These are phyloP conservation scores for Phoma herbarum DNA, from an alignment of 2,329 filamentous ascomycete species.

Conservation along the genomic window DNA sequence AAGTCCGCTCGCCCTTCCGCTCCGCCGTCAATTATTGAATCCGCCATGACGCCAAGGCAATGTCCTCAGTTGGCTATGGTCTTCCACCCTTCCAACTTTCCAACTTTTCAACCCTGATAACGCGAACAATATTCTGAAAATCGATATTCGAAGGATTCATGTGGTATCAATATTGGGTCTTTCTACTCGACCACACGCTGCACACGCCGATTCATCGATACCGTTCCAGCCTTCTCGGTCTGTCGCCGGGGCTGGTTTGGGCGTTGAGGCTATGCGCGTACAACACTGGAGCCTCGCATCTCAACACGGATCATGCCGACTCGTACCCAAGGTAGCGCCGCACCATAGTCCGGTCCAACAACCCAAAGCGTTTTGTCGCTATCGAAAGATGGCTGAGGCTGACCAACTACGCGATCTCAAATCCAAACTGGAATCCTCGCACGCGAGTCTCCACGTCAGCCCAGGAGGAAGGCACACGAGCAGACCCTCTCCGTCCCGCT, in stretches of 20 bases:
- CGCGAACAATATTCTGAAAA: neutral
- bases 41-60: constrained; percentile 14
- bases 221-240: neutral
- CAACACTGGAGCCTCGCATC: constrained; percentile 19
- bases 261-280: constrained; percentile 16
- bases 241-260: constrained; percentile 13
- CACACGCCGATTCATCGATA: constrained; percentile 9
- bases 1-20: constrained; percentile 21
- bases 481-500: constrained; percentile 29
- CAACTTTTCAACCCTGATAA: neutral
- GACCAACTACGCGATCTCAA: constrained; percentile 15
- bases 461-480: constrained; percentile 33
- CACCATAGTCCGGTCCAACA: constrained; percentile 17
- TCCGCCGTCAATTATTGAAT: constrained; percentile 8
- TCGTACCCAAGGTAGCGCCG: constrained; percentile 14
- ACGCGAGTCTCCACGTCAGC: constrained; percentile 32
- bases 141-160: neutral
- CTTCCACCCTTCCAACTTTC: neutral
- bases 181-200: constrained; percentile 11
- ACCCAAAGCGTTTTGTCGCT: constrained; percentile 15
- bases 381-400: constrained; percentile 22
- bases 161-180: constrained; percentile 8
- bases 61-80: neutral
- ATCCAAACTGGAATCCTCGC: constrained; percentile 19
- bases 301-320: constrained; percentile 22